A percentile compares a stretch with the other conserved stretches of the same genome.
Evolutionary conservation across 495 filamentous ascomycete genomes (phyloP).

Genomic region (Penicillium fimorum): DNA sequence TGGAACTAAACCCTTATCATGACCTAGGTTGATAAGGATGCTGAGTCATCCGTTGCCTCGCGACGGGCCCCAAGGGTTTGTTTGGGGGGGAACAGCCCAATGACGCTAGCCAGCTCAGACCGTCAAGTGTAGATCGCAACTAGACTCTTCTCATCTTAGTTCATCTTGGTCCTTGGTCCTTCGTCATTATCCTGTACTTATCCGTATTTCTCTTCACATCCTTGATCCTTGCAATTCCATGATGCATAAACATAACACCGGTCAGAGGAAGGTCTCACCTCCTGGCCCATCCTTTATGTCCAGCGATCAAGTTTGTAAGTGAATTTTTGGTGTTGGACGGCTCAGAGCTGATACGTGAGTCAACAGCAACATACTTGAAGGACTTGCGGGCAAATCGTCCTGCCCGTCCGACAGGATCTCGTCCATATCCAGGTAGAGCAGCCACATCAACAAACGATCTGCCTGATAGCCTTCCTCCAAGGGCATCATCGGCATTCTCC

Average conservation of each 20-base stretch:
- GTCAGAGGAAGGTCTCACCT: slow-evolving; percentile 62
- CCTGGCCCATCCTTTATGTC: slow-evolving; percentile 82
- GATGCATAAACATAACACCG: slow-evolving; percentile 43
- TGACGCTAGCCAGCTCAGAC: slow-evolving; percentile 17
- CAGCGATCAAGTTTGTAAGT: slow-evolving; percentile 80
- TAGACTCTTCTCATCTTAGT: slow-evolving; percentile 16
- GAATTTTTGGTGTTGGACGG: slow-evolving; percentile 12
- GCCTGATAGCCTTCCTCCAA: slow-evolving; percentile 40
- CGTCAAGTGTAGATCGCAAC: slow-evolving; percentile 13
- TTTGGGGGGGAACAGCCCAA: slow-evolving; percentile 17
- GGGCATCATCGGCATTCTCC: slow-evolving; percentile 49
- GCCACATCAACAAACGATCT: slow-evolving; percentile 37
- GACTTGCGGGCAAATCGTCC: slow-evolving; percentile 77
- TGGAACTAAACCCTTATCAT: slow-evolving; percentile 16
- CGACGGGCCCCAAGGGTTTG: slow-evolving; percentile 21
- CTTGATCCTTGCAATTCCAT: slow-evolving; percentile 16
- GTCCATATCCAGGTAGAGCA: slow-evolving; percentile 62
- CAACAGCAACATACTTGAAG: slow-evolving; percentile 68
- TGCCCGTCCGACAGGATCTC: slow-evolving; percentile 71
- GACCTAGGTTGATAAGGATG: slow-evolving; percentile 12
- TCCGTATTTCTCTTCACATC: slow-evolving; percentile 7
- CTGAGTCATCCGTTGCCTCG: slow-evolving; percentile 23
- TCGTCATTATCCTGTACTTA: slow-evolving; percentile 4
- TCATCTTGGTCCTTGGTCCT: not conserved
- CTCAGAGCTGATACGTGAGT: slow-evolving; percentile 16